phyloP scores from a whole-genome alignment of 805 yeast genomes.

The Myxozyma lipomycoides region DNA sequence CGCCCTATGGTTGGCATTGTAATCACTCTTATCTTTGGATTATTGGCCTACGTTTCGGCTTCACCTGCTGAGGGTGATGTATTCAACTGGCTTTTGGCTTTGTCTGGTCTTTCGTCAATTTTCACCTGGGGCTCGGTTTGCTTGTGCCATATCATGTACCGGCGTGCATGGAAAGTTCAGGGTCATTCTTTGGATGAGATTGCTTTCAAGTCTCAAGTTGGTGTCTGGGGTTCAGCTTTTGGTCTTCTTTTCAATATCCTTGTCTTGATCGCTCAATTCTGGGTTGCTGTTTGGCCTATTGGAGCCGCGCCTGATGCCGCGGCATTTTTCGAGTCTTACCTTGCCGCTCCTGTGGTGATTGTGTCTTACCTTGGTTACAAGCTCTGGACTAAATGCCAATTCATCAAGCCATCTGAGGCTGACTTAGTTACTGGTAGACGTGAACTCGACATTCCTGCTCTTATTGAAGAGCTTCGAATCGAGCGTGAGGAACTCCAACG shows the following conservation, averaged over 20 bases:
- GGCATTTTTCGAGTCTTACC: slow-evolving; percentile 51
- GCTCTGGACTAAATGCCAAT: slow-evolving; percentile 43
- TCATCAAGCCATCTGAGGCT: slow-evolving; percentile 47
- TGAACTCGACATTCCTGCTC: slow-evolving; percentile 52
- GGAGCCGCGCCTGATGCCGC: slow-evolving; percentile 40
- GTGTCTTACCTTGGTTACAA: slow-evolving; percentile 52
- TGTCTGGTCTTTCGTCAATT: slow-evolving; percentile 72
- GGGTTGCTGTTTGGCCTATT: slow-evolving; percentile 75
- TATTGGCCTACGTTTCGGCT: slow-evolving; percentile 60
- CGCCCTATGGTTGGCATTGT: slow-evolving; percentile 69
- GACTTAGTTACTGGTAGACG: slow-evolving; percentile 65
- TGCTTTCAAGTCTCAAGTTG: slow-evolving; percentile 62
- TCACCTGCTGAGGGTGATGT: slow-evolving; percentile 48
- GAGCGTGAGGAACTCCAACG: slow-evolving; percentile 50
- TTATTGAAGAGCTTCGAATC: slow-evolving; percentile 55
- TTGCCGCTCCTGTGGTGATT: slow-evolving; percentile 46
- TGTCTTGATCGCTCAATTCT: slow-evolving; percentile 72
- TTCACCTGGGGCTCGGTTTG: slow-evolving; percentile 78
- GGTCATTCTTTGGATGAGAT: slow-evolving; percentile 69
- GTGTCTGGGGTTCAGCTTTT: slow-evolving; percentile 61
- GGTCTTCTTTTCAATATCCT: slow-evolving; percentile 57
- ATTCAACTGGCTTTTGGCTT: slow-evolving; percentile 72
- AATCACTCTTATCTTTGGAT: slow-evolving; percentile 47
- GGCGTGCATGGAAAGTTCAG: slow-evolving; percentile 56
- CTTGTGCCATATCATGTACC: slow-evolving; percentile 63